Percentiles rank a stretch among this genome's conserved stretches.
Conservation (phyloP, 257 asterid genomes). For the Penstemon eatonii region DNA sequence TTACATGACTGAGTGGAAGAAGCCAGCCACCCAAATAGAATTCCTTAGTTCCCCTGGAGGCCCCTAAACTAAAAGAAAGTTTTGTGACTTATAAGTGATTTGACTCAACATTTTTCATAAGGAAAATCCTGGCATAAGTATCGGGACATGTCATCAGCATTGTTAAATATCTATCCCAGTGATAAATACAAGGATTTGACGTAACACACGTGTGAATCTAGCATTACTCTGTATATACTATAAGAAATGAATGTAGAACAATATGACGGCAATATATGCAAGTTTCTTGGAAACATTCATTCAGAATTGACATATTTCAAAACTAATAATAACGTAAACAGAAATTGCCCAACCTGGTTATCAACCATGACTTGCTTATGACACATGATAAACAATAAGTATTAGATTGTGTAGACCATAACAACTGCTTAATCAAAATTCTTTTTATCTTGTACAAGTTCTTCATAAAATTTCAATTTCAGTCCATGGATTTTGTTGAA, state of each 20-base stretch:
- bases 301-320: conserved; percentile 7
- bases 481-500: conserved; percentile 1
- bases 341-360: background rate
- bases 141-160: too few species aligned
- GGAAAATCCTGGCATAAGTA: background rate
- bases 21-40: conserved; percentile 7
- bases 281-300: background rate
- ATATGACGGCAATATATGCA: background rate
- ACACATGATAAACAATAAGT: conserved; percentile 5
- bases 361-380: conserved; percentile 16
- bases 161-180: conserved; percentile 17
- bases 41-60: conserved; percentile 18
- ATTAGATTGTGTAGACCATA: conserved; percentile 19
- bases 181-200: background rate
- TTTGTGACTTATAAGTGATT: background rate
- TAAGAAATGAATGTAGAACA: background rate
- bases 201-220: background rate
- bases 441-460: background rate
- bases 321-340: conserved; percentile 5
- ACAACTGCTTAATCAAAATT: background rate
- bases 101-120: conserved; percentile 11
- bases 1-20: conserved; percentile 18
- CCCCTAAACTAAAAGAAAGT: conserved; percentile 6
- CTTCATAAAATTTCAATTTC: background rate
- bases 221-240: background rate